Conservation (phyloP, 108 stramenopile genomes). For the Conticribra weissflogii region DNA sequence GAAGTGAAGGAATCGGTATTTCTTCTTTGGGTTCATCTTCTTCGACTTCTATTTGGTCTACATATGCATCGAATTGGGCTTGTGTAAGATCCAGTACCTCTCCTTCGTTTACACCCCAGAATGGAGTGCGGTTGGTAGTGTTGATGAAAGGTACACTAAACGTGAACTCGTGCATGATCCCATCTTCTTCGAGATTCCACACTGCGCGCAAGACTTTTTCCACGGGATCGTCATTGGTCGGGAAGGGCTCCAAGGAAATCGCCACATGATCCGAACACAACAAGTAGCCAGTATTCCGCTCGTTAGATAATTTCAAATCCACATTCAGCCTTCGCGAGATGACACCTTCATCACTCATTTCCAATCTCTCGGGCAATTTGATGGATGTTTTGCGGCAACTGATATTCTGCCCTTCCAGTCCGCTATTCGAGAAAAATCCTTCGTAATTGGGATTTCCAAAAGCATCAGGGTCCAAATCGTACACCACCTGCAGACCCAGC, state of each 20-base stretch:
- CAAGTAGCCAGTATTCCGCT: neutral
- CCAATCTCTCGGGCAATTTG: conserved; percentile 2
- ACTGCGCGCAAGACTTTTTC: conserved; percentile 15
- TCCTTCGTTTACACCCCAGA: conserved; percentile 21
- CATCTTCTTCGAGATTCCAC: conserved; percentile 21
- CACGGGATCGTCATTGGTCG: conserved; percentile 8
- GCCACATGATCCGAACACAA: conserved; percentile 9
- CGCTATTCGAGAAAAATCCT: conserved; percentile 23
- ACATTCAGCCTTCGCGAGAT: conserved; percentile 16
- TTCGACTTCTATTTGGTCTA: conserved; percentile 11
- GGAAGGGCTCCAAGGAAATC: conserved; percentile 22
- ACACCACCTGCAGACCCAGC: conserved; percentile 15
- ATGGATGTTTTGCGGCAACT: conserved; percentile 16
- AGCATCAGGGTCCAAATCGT: conserved; percentile 17
- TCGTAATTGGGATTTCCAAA: conserved; percentile 32
- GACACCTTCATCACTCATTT: conserved; percentile 17
- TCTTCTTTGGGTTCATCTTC: neutral
- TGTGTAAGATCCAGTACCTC: conserved; percentile 27
- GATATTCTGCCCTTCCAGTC: conserved; percentile 9
- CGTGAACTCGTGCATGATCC: conserved; percentile 19
- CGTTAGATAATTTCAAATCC: conserved; percentile 11
- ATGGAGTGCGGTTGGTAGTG: conserved; percentile 8
- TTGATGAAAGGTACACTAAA: conserved; percentile 31
- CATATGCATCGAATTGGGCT: conserved; percentile 18
- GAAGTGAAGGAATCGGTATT: neutral